These are phyloP conservation scores for Ophiocordyceps robertsii DNA, from an alignment of 2,329 filamentous ascomycete genomes.

Conservation along the genomic window DNA sequence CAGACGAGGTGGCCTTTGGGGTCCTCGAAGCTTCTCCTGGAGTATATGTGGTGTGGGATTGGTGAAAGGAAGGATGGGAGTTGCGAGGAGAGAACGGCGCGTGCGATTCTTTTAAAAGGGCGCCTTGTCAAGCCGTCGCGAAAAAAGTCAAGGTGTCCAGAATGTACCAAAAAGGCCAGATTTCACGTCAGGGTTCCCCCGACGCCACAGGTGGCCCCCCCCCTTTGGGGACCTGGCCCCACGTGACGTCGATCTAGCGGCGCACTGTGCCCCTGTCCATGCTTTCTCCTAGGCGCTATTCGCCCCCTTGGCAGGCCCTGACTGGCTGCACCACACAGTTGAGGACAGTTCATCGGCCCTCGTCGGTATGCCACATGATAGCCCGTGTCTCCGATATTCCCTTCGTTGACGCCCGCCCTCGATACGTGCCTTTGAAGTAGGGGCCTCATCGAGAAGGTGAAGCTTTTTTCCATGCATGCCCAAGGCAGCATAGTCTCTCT, in stretches of 20 bases:
- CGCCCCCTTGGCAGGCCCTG: too few species aligned
- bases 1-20: constrained; percentile 8
- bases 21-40: constrained; percentile 13
- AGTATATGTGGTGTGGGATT: constrained; percentile 13
- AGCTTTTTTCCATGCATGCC: too few species aligned
- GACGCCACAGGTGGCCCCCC: constrained; percentile 1
- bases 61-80: constrained; percentile 12
- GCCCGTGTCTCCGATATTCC: too few species aligned
- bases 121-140: constrained; percentile 1
- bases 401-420: too few species aligned
- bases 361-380: too few species aligned
- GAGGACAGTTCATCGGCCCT: too few species aligned
- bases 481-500: too few species aligned
- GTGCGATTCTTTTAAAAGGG: constrained; percentile 20
- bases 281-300: not conserved
- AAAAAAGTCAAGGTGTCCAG: constrained; percentile 31
- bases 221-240: constrained; percentile 8
- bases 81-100: constrained; percentile 13
- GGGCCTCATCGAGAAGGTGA: too few species aligned
- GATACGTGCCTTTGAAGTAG: too few species aligned
- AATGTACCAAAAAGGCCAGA: constrained; percentile 33
- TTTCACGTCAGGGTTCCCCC: constrained; percentile 21
- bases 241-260: constrained; percentile 14
- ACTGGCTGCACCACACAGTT: too few species aligned
- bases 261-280: constrained; percentile 7